Base-by-base conservation (phyloP, 2,329 filamentous ascomycete species). In the Clonostachys byssicola region DNA sequence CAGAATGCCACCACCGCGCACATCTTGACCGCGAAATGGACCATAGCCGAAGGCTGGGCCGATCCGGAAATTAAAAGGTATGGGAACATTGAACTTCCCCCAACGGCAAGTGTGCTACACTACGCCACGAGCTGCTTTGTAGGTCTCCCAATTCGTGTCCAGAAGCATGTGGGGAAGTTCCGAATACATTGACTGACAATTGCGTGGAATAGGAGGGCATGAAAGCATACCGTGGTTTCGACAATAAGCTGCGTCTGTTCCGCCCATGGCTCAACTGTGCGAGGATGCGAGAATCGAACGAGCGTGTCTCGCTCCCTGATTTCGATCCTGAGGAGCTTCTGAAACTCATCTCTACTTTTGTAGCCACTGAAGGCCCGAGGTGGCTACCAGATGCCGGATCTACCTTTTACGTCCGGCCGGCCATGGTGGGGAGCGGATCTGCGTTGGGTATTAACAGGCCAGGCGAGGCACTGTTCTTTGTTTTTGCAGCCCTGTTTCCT, bases 101-200 rank as follows among this genome's bases (percentile, higher is more conserved):
- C 86, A 3, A 87, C 81, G 5, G 83, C 86, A 5, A 83, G 79
- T 9, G 80, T 80, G 43, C 73, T 90, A 42, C 86, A 90, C 66
- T 89, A 90, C 64, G 86, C 86, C 13, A 89, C 86, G 20, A 82
- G 88, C 58, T 89, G 86, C 59, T 90, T 90, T 64, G 23, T 30
- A 30, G 2, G 23, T 30, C 23, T 30, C 10, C 23, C 23, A 30
- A 10, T 30, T 8, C 2, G 9, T 10, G 10, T 30, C 23, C 6
- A 30, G 9, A 30, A 30, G 23, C 3, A 10, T 30, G 8, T 30
- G 23, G 10, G 9, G 3, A 30, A 30, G 3, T 10, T 10, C 23
- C 23, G 23, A 9, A 10, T 30, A 9, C 23, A 30, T 9, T 30
- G 23, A 30, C 23, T 30, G 23, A 30, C 23, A 30, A 9, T 2